Base-by-base conservation (phyloP, 305 asterid species). In the Fraxinus nigra region DNA sequence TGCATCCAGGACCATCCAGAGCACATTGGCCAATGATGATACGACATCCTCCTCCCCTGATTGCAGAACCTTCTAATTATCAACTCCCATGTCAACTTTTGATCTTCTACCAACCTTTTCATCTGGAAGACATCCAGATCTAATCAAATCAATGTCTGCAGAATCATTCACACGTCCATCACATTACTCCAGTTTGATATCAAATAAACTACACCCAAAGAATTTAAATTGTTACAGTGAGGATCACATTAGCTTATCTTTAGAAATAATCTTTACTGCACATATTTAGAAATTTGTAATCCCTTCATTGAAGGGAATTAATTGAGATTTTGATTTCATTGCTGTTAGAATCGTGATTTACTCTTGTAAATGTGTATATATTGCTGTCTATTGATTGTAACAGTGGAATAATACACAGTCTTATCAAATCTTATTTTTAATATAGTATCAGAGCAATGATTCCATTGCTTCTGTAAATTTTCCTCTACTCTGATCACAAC, bases 1-100 rank as follows among this genome's bases (percentile, higher is more conserved):
- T 95, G 87, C 99, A 96, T 92, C 97, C 98, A 72, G 98, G 98
- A 76, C 98, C 97, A 87, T 96, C 98, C 76, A 96, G 78, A 96
- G 86, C 75, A 93, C 94, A 22, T 89, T 94, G 0, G 98, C 99
- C 56, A 94, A 97, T 28, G 97, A 93, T 75, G 98, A 91, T 72
- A 96, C 97, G 18, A 96, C 98, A 79, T 96, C 98, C 87, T 90
- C 91, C 85, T 96, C 99, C 79, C 94, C 98, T 80, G 90, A 85
- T 88, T 78, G 92, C 84, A 92, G 91, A 48, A 92, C 93, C 89
- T 94, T 97, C 82, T 92, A 92, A 84, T 90, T 92, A 86, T 96
- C 97, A 65, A 93, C 90, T 72, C 94, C 98, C 85, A 97, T 89
- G 82, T 92, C 97, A 30, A 83, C 78, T 33, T 93, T 91, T 38